Evolutionary conservation across 495 filamentous ascomycete species (phyloP).

Genomic region (Cetradonia linearis): DNA sequence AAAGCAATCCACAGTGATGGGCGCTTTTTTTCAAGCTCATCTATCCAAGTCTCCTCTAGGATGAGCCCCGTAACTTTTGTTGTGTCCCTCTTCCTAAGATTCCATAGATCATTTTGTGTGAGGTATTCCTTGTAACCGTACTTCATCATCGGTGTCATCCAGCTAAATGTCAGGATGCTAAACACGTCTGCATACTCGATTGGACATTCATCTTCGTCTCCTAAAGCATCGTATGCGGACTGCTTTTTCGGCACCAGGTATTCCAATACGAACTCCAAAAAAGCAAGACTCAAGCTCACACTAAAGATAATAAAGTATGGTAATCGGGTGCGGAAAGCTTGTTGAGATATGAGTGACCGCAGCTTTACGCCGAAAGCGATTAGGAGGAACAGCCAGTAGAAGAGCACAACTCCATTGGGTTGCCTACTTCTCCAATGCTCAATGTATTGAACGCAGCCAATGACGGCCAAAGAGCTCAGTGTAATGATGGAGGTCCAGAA

Average conservation of each 20-base stretch:
- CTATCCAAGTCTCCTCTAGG: conserved; percentile 67
- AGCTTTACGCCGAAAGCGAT: conserved; percentile 76
- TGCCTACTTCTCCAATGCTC: conserved; percentile 84
- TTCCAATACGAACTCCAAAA: conserved; percentile 71
- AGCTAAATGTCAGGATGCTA: conserved; percentile 86
- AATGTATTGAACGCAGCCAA: conserved; percentile 80
- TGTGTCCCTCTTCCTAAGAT: conserved; percentile 67
- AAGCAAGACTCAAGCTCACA: conserved; percentile 60
- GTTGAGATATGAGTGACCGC: conserved; percentile 72
- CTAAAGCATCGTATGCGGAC: conserved; percentile 70
- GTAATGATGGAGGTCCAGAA: conserved; percentile 81
- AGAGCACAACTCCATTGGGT: conserved; percentile 84
- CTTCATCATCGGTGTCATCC: conserved; percentile 99
- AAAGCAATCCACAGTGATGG: conserved; percentile 92
- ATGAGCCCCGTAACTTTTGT: conserved; percentile 55
- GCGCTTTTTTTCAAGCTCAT: conserved; percentile 60
- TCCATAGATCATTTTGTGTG: conserved; percentile 96
- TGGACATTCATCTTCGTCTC: conserved; percentile 88
- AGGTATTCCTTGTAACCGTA: conserved; percentile 85
- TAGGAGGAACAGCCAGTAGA: conserved; percentile 91
- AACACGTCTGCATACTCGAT: conserved; percentile 91
- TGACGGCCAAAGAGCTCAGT: conserved; percentile 65
- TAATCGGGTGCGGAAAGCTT: conserved; percentile 51
- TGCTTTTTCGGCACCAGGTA: conserved; percentile 85
- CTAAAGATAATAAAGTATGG: conserved; percentile 74